Percentiles rank a stretch among this genome's conserved stretches.
phyloP scores from a whole-genome alignment of 768 basidiomycete species.

The Tulasnella sp. region DNA sequence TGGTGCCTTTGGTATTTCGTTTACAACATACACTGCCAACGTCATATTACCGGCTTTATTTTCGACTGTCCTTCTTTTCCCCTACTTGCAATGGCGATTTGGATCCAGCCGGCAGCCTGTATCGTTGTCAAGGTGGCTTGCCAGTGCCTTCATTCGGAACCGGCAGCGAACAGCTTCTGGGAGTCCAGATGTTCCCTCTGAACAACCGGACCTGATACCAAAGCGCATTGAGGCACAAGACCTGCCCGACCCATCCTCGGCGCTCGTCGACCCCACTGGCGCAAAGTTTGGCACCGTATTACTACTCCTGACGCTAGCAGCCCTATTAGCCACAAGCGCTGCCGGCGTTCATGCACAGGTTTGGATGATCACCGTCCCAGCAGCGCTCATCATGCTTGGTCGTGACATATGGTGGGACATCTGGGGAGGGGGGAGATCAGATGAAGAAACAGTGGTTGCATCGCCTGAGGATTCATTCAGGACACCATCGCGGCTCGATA shows the following conservation, averaged over 20 bases:
- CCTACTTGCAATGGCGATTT: slow-evolving; percentile 1
- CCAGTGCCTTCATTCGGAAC: not conserved
- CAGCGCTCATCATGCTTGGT: slow-evolving; percentile 38
- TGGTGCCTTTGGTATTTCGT: slow-evolving; percentile 76
- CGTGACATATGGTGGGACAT: slow-evolving; percentile 38
- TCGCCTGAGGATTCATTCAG: not conserved
- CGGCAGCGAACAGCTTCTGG: not conserved
- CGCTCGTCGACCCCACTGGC: slow-evolving; percentile 41
- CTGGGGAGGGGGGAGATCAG: not conserved
- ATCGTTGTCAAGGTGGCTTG: not conserved
- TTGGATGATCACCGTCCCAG: slow-evolving; percentile 42
- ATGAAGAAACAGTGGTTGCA: not conserved
- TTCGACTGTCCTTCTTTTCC: slow-evolving; percentile 47
- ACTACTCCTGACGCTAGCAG: slow-evolving; percentile 39
- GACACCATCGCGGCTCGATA: not conserved
- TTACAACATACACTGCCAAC: slow-evolving; percentile 74
- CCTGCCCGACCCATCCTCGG: slow-evolving; percentile 26
- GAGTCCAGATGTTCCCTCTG: not conserved
- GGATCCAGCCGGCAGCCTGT: not conserved
- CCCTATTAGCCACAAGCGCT: slow-evolving; percentile 40
- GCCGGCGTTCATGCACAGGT: slow-evolving; percentile 31
- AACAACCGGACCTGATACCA: slow-evolving; percentile 25
- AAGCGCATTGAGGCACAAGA: not conserved
- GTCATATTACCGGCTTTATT: slow-evolving; percentile 78
- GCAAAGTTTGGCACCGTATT: slow-evolving; percentile 40